A percentile compares a stretch with the other conserved stretches of the same genome.
phyloP scores from a whole-genome alignment of 352 stramenopile species.

The Globisporangium viniferum region DNA sequence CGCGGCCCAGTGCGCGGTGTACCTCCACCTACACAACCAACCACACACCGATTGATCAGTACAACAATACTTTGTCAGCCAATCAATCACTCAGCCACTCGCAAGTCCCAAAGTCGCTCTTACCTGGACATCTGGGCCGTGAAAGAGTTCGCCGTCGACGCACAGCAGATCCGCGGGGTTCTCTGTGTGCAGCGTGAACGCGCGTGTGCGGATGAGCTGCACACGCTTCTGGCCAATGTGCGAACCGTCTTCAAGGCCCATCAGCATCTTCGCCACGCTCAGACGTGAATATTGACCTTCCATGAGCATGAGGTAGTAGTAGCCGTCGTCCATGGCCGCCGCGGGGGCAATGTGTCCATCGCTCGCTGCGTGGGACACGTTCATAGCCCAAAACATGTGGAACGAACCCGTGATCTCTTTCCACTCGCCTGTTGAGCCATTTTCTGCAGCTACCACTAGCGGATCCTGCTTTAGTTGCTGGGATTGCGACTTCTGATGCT shows the following conservation, averaged over 20 bases:
- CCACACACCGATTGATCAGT: background rate
- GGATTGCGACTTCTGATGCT: background rate
- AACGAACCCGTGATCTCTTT: slow-evolving; percentile 26
- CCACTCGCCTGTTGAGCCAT: slow-evolving; percentile 16
- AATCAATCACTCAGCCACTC: background rate
- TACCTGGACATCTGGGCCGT: slow-evolving; percentile 39
- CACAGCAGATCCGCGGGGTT: slow-evolving; percentile 43
- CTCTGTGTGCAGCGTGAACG: slow-evolving; percentile 39
- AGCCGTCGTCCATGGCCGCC: slow-evolving; percentile 40
- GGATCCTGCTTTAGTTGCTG: background rate
- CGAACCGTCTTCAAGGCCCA: slow-evolving; percentile 49
- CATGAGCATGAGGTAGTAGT: slow-evolving; percentile 57
- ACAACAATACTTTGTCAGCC: background rate
- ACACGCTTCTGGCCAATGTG: slow-evolving; percentile 41
- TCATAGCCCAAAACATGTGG: slow-evolving; percentile 37
- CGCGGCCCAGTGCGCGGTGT: slow-evolving; percentile 40
- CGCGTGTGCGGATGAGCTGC: slow-evolving; percentile 58
- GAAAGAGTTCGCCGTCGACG: slow-evolving; percentile 61
- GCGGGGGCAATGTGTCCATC: slow-evolving; percentile 27
- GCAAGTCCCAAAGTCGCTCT: background rate
- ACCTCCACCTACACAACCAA: slow-evolving; percentile 24
- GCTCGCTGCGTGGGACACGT: slow-evolving; percentile 25
- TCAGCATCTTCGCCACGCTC: slow-evolving; percentile 39
- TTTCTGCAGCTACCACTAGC: background rate
- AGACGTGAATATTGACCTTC: slow-evolving; percentile 35